Evolutionary conservation across 139 green algal genomes (phyloP), one percentile per base, ranked within the genome.

Genomic region (Choricystis sp.): DNA sequence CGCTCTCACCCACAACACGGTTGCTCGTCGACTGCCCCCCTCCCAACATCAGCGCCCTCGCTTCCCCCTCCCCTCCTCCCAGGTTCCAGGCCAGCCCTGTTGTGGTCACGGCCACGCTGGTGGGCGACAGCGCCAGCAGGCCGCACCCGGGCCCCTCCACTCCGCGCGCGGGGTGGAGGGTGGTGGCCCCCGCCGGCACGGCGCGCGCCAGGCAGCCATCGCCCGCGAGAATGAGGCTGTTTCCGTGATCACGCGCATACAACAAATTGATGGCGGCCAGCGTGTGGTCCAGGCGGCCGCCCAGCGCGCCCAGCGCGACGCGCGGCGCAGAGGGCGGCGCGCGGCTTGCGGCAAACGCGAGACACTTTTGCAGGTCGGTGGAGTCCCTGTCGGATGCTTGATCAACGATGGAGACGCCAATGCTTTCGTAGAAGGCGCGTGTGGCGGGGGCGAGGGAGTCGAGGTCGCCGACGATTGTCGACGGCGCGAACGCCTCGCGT

Each of bases 211-310:
- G 56, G 72, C 83, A 92, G 72, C 79, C 75, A 4, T 90, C 83
- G 0, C 79, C 82, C 55, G 83, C 40, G 40, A 52, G 71, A 25
- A 96, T 79, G 26, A 83, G 64, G 26, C 95, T 62, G 49, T 77
- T 61, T 27, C 88, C 67, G 62, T 85, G 62, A 2, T 65, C 66
- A 61, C 79, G 85, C 29, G 62, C 65, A 72, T 89, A 79, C 28
- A 94, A 74, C 21, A 72, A 68, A 73, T 82, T 82, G 2, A 95
- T 72, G 75, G 86, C 86, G 26, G 66, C 67, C 21, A 95, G 65
- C 1, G 80, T 86, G 68, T 96, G 89, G 76, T 96, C 89, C 48
- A 96, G 60, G 1, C 89, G 76, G 2, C 89, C 89, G 16, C 88
- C 88, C 5, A 95, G 60, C 9, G 82, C 86, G 26, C 86, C 86